Percentiles rank a stretch among this genome's conserved stretches.
Conservation (phyloP, 2,329 filamentous ascomycete species). For the Phoma herbarum region DNA sequence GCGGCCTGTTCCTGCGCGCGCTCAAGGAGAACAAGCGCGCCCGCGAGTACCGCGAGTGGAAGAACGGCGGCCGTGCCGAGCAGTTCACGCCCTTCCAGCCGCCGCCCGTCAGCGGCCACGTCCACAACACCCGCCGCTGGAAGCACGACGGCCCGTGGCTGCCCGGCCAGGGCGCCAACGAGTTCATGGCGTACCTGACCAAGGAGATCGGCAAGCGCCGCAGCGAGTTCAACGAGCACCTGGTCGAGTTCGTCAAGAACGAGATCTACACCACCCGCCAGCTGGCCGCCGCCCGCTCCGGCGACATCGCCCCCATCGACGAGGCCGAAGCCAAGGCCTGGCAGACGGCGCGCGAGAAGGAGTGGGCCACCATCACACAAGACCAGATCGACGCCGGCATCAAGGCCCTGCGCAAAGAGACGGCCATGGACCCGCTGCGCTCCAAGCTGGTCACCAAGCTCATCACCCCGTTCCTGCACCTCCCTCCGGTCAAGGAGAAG, state of each 20-base stretch:
- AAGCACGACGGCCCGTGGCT: slow-evolving; percentile 68
- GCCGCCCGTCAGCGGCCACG: slow-evolving; percentile 31
- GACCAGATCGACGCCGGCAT: slow-evolving; percentile 41
- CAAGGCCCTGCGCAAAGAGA: slow-evolving; percentile 56
- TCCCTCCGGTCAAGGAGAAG: slow-evolving; percentile 55
- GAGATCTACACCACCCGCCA: slow-evolving; percentile 44
- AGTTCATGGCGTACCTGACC: slow-evolving; percentile 62
- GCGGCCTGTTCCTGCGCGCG: slow-evolving; percentile 35
- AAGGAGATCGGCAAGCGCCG: slow-evolving; percentile 53
- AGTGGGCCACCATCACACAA: slow-evolving; percentile 40
- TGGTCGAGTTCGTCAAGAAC: slow-evolving; percentile 44
- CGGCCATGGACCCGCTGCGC: slow-evolving; percentile 57
- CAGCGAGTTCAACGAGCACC: slow-evolving; percentile 42
- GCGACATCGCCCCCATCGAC: slow-evolving; percentile 35
- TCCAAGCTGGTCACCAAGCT: slow-evolving; percentile 61
- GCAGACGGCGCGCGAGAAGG: slow-evolving; percentile 29
- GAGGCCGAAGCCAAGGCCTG: slow-evolving; percentile 33
- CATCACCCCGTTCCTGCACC: slow-evolving; percentile 65
- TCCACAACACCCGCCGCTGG: slow-evolving; percentile 56
- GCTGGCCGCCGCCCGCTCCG: slow-evolving; percentile 27
- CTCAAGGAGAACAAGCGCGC: slow-evolving; percentile 35
- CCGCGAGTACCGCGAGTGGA: slow-evolving; percentile 14
- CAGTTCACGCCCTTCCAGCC: slow-evolving; percentile 34
- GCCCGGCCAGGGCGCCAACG: slow-evolving; percentile 62
- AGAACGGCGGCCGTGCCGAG: slow-evolving; percentile 25